phyloP scores from a whole-genome alignment of 2,329 filamentous ascomycete genomes.

The Apiospora hydei region DNA sequence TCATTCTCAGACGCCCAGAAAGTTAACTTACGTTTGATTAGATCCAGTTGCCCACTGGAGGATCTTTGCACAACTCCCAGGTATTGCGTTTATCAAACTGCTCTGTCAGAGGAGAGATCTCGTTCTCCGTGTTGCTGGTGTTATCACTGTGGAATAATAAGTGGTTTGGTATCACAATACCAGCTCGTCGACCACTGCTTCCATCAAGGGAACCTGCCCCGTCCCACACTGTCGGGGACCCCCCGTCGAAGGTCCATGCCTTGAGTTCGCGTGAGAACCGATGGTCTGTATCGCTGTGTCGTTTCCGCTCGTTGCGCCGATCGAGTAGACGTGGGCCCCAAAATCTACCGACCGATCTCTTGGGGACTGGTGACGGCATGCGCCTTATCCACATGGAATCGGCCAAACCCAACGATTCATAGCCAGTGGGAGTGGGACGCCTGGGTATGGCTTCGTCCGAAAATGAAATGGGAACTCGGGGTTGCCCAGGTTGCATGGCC shows the following conservation, averaged over 20 bases:
- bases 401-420: constrained; percentile 33
- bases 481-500: background rate
- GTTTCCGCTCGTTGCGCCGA: background rate
- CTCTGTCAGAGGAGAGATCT: background rate
- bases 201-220: background rate
- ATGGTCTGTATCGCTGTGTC: constrained; percentile 25
- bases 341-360: constrained; percentile 27
- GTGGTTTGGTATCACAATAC: background rate
- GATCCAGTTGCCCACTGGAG: constrained; percentile 29
- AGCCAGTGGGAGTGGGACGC: constrained; percentile 23
- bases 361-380: constrained; percentile 37
- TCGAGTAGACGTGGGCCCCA: constrained; percentile 34
- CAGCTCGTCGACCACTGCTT: background rate
- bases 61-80: constrained; percentile 24
- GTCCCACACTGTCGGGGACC: too few species aligned
- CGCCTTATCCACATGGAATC: constrained; percentile 43
- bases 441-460: constrained; percentile 27
- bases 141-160: background rate
- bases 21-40: background rate
- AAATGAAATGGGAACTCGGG: constrained; percentile 25
- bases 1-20: background rate
- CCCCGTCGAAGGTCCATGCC: background rate
- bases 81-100: constrained; percentile 21
- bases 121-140: background rate
- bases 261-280: constrained; percentile 20